A percentile compares a stretch with the other conserved stretches of the same genome.
These are phyloP conservation scores for Mycena galopus DNA, from an alignment of 768 basidiomycete species.

Conservation along the genomic window DNA sequence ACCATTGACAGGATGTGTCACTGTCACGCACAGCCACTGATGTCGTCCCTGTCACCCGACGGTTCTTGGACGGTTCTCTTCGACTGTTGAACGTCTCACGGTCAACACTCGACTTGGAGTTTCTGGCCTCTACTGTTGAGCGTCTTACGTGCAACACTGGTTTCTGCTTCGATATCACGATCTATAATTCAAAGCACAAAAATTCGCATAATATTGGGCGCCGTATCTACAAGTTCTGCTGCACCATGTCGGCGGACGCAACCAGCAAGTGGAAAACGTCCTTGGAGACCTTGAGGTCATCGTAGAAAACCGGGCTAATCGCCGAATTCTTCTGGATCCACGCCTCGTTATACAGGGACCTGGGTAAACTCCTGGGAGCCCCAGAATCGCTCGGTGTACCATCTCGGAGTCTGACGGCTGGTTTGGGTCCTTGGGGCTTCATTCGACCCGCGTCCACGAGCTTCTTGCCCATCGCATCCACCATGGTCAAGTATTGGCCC, in stretches of 20 bases:
- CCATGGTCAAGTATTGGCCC: neutral
- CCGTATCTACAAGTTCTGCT: neutral
- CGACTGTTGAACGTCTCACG: neutral
- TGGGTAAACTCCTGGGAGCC: neutral
- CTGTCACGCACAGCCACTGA: neutral
- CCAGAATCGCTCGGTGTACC: neutral
- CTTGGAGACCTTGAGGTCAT: slow-evolving; percentile 1
- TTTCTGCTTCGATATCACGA: neutral
- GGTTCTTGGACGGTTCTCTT: no score
- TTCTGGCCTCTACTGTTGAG: neutral
- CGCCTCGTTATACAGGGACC: neutral
- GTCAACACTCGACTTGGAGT: neutral
- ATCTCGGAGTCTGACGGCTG: neutral
- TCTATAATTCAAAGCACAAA: neutral
- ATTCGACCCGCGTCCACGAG: neutral
- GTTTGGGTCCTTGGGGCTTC: neutral
- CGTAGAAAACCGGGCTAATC: neutral
- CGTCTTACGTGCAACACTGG: neutral
- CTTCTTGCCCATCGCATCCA: neutral
- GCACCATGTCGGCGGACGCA: neutral
- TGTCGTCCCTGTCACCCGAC: neutral
- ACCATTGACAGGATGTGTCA: neutral
- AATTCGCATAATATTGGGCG: neutral
- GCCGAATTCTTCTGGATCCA: neutral
- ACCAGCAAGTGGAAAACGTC: neutral